Base-by-base conservation (phyloP, 768 basidiomycete species). In the Gloeophyllum trabeum region DNA sequence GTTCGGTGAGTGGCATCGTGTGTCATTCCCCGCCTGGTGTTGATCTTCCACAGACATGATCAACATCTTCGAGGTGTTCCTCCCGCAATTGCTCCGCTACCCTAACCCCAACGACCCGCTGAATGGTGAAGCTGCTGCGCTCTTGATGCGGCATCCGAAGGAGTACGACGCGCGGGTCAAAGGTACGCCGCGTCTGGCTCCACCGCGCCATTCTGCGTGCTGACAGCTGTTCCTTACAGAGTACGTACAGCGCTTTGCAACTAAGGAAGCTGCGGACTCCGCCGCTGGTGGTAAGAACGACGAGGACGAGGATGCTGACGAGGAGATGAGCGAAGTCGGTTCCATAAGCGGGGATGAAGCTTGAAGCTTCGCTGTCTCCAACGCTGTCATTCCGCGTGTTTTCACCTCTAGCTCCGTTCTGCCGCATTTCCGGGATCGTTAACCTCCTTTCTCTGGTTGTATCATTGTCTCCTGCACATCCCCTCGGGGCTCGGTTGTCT, bases 51-150 rank as follows among this genome's bases (percentile, higher is more conserved):
- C 54, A 97, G 94, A 98, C 64, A 93, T 98, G 85, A 89, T 97
- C 69, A 99, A 99, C 59, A 98, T 99, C 48, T 98, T 99, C 56
- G 96, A 99, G 61, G 84, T 89, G 39, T 99, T 99, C 67, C 71
- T 99, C 34, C 96, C 96, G 3, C 96, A 99, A 61, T 76, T 99
- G 1, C 65, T 99, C 43, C 85, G 93, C 37, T 99, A 99, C 60
- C 96, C 96, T 47, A 99, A 99, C 60, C 94, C 96, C 10, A 91
- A 93, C 46, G 96, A 99, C 58, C 96, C 96, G 3, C 67, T 98
- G 41, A 99, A 99, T 50, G 94, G 94, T 24, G 96, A 99, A 64
- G 96, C 96, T 16, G 96, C 96, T 6, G 91, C 94, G 2, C 69
- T 99, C 26, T 75, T 98, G 48, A 92, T 98, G 89, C 84, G 94